A percentile compares a stretch with the other conserved stretches of the same genome.
These are phyloP conservation scores for Filobasidium uniguttulatum DNA, from an alignment of 1,284 basidiomycete species.

Conservation along the genomic window DNA sequence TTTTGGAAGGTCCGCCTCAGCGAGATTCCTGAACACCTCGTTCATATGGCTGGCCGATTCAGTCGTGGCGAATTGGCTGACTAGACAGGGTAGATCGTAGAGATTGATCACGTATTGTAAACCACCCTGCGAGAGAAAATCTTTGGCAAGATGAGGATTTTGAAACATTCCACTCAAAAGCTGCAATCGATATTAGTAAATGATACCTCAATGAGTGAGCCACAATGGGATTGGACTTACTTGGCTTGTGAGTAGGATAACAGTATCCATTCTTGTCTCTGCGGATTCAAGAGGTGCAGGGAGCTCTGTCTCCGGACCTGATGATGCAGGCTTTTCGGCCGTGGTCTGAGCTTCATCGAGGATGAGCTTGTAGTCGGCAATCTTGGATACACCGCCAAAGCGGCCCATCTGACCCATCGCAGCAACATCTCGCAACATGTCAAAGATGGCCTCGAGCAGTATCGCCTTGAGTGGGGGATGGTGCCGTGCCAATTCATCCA, in stretches of 20 bases:
- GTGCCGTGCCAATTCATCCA: slow-evolving; percentile 93
- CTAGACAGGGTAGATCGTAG: slow-evolving; percentile 70
- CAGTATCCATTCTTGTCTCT: background rate
- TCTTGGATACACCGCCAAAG: background rate
- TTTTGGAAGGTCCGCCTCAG: slow-evolving; percentile 66
- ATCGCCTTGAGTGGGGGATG: slow-evolving; percentile 73
- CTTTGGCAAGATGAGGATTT: slow-evolving; percentile 68
- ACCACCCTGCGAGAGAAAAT: slow-evolving; percentile 73
- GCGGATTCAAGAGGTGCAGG: background rate
- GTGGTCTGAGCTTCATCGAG: background rate
- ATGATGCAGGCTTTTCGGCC: background rate
- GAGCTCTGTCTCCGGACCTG: background rate
- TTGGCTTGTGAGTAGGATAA: background rate
- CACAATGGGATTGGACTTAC: background rate
- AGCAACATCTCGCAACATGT: slow-evolving; percentile 40
- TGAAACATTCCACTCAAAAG: slow-evolving; percentile 91
- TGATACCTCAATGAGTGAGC: no score
- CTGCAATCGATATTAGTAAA: slow-evolving; percentile 36
- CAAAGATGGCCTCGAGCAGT: slow-evolving; percentile 62
- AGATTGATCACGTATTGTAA: slow-evolving; percentile 62
- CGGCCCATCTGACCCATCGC: background rate
- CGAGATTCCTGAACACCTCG: slow-evolving; percentile 74
- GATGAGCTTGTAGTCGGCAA: background rate
- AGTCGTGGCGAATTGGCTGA: slow-evolving; percentile 76
- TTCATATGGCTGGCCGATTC: slow-evolving; percentile 70